These are phyloP conservation scores for Daldinia sp. DNA, from an alignment of 2,329 filamentous ascomycete genomes.

Conservation along the genomic window DNA sequence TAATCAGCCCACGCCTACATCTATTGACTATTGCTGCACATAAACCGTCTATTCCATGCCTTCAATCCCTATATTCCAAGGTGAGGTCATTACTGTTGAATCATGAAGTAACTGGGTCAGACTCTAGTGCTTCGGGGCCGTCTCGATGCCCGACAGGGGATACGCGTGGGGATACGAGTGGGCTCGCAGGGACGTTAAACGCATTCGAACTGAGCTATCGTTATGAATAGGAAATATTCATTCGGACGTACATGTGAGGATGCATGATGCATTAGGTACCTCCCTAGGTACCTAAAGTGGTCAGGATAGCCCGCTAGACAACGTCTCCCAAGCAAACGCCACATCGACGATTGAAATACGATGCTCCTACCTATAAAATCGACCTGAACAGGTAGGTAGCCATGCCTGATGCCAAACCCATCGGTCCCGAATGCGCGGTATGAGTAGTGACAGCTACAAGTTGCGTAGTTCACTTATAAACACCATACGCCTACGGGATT, in stretches of 20 bases:
- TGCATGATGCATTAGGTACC: slow-evolving; percentile 14
- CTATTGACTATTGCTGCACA: background rate
- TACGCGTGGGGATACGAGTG: slow-evolving; percentile 8
- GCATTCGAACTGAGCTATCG: slow-evolving; percentile 11
- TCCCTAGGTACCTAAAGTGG: slow-evolving; percentile 11
- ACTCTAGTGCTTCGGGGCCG: background rate
- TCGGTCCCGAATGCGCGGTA: slow-evolving; percentile 30
- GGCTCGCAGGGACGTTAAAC: background rate
- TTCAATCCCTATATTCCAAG: background rate
- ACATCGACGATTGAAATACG: slow-evolving; percentile 20
- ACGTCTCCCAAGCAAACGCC: slow-evolving; percentile 7
- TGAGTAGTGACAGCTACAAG: slow-evolving; percentile 14
- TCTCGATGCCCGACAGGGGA: background rate
- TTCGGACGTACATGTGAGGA: slow-evolving; percentile 17
- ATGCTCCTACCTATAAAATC: background rate
- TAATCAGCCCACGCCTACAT: slow-evolving; percentile 3
- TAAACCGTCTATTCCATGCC: background rate
- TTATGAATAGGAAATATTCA: slow-evolving; percentile 10
- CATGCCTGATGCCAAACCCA: slow-evolving; percentile 7
- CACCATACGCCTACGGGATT: slow-evolving; percentile 1
- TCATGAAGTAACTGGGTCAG: background rate
- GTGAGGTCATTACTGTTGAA: slow-evolving; percentile 2
- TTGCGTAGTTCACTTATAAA: background rate
- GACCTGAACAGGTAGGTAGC: background rate
- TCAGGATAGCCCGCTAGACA: slow-evolving; percentile 13